Evolutionary conservation across 2,329 filamentous ascomycete genomes (phyloP), one percentile per base, ranked within the genome.

Genomic region (Clarireedia hainanense): DNA sequence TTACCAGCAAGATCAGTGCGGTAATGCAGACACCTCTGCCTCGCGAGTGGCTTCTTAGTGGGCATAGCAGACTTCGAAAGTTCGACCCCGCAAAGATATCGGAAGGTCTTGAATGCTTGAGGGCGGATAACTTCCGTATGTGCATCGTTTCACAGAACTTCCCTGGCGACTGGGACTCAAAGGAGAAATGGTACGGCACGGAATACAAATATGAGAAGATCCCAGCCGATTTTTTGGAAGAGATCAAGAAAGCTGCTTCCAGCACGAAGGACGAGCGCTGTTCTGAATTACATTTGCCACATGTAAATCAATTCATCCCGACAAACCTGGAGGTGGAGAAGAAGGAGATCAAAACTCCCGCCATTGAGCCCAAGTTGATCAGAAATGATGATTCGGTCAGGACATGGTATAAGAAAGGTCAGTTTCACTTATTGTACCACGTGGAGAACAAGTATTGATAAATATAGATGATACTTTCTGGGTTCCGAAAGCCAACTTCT

Each of bases 171-270:
- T 96, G 90, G 89, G 80, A 95, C 61, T 75, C 85, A 69, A 95
- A 88, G 68, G 94, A 99, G 74, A 90, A 91, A 69, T 99, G 94
- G 94, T 99, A 99, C 65, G 92, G 92, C 7, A 99, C 94, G 0
- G 91, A 97, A 67, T 95, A 96, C 73, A 88, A 84, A 60, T 80
- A 85, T 34, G 88, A 95, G 68, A 86, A 84, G 67, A 88, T 99
- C 37, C 85, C 91, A 0, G 69, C 78, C 14, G 84, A 91, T 17
- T 85, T 96, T 64, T 76, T 95, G 69, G 74, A 77, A 10, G 84
- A 89, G 50, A 78, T 96, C 59, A 77, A 80, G 53, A 73, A 79
- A 58, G 89, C 89, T 1, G 77, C 81, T 30, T 72, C 80, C 1
- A 79, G 79, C 45, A 74, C 80, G 1, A 72, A 78, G 0, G 74